Evolutionary conservation across 2,329 filamentous ascomycete genomes (phyloP).

Genomic region (Teratosphaeria nubilosa): DNA sequence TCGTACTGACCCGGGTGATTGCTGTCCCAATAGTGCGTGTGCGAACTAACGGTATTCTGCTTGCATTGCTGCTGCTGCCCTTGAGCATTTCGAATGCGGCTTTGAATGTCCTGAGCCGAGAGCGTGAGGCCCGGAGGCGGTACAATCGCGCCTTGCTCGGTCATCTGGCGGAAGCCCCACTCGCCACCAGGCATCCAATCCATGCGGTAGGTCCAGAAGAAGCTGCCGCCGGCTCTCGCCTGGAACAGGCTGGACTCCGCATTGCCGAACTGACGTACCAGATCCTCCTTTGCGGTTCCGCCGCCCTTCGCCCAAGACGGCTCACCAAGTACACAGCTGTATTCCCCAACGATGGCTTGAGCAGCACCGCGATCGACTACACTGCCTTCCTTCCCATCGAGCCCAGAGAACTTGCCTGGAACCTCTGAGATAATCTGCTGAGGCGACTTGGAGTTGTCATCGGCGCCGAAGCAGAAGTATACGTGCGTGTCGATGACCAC

Average conservation of each 20-base stretch:
- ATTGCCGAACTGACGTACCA: slow-evolving; percentile 38
- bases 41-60: slow-evolving; percentile 30
- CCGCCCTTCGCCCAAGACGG: slow-evolving; percentile 36
- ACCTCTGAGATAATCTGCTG: slow-evolving; percentile 42
- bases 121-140: slow-evolving; percentile 32
- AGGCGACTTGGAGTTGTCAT: slow-evolving; percentile 41
- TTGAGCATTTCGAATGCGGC: slow-evolving; percentile 31
- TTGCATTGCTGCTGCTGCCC: slow-evolving; percentile 28
- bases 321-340: slow-evolving; percentile 46
- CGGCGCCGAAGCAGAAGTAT: slow-evolving; percentile 49
- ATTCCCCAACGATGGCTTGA: slow-evolving; percentile 47
- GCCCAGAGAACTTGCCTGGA: slow-evolving; percentile 32
- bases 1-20: slow-evolving; percentile 37
- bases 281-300: slow-evolving; percentile 27
- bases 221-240: slow-evolving; percentile 41
- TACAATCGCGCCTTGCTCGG: slow-evolving; percentile 34
- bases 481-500: slow-evolving; percentile 50
- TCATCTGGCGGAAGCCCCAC: slow-evolving; percentile 49
- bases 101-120: slow-evolving; percentile 27
- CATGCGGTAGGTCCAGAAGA: slow-evolving; percentile 54
- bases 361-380: slow-evolving; percentile 42
- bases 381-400: slow-evolving; percentile 39
- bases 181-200: slow-evolving; percentile 53
- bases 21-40: slow-evolving; percentile 42
- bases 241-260: slow-evolving; percentile 41